These are phyloP conservation scores for Diplocarpon rosae DNA, from an alignment of 2,329 filamentous ascomycete genomes.

Conservation along the genomic window DNA sequence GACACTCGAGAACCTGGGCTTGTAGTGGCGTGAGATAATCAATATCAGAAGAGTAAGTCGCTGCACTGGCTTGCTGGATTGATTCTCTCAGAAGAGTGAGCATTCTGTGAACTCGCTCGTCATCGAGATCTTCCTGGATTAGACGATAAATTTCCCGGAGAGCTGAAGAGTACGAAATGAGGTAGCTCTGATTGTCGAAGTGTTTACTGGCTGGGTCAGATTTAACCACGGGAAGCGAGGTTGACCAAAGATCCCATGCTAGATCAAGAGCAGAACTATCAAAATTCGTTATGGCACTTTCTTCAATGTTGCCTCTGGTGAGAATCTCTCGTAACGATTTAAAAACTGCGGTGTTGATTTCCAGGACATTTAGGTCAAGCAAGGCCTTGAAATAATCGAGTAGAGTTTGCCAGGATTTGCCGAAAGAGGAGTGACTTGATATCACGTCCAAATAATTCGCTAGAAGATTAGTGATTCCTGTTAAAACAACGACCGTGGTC, in stretches of 20 bases:
- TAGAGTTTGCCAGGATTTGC: conserved; percentile 64
- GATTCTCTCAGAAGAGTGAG: conserved; percentile 60
- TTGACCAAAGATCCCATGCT: conserved; percentile 61
- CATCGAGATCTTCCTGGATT: conserved; percentile 50
- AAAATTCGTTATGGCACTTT: conserved; percentile 27
- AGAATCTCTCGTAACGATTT: conserved; percentile 56
- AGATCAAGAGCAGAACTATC: conserved; percentile 40
- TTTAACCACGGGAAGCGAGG: conserved; percentile 45
- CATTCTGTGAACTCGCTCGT: conserved; percentile 54
- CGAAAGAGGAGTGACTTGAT: conserved; percentile 53
- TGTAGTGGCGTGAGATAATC: conserved; percentile 67
- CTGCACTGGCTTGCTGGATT: conserved; percentile 57
- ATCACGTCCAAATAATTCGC: conserved; percentile 68
- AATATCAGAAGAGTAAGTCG: conserved; percentile 59
- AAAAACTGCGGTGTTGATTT: conserved; percentile 61
- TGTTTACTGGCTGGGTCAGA: conserved; percentile 33
- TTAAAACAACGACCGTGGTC: conserved; percentile 63
- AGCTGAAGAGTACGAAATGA: conserved; percentile 73
- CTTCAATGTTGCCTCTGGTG: conserved; percentile 34
- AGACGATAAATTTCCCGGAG: conserved; percentile 71
- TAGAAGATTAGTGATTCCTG: conserved; percentile 61
- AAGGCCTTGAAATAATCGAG: conserved; percentile 56
- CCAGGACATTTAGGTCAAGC: conserved; percentile 51
- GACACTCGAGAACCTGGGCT: conserved; percentile 52
- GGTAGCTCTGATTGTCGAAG: conserved; percentile 64